Evolutionary conservation across 2,329 filamentous ascomycete genomes (phyloP), one percentile per base, ranked within the genome.

Genomic region (Calonectria pauciramosa): DNA sequence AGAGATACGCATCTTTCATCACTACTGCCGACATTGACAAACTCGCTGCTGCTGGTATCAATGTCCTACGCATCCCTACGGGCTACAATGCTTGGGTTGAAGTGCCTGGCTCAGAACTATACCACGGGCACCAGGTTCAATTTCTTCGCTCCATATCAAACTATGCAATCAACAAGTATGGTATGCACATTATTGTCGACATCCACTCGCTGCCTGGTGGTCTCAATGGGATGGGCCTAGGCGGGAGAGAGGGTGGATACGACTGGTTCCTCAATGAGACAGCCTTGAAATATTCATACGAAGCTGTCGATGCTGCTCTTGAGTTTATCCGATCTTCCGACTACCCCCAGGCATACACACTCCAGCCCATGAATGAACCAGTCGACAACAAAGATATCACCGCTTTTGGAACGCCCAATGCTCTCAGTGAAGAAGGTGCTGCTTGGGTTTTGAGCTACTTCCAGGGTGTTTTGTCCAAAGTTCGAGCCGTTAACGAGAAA

Each of bases 151-250:
- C 32, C 20, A 60, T 75, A 18, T 28, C 51, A 36, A 47, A 75
- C 16, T 67, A 75, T 59, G 73, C 73, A 28, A 71, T 75, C 34
- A 32, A 32, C n/a, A 38, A 32, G n/a, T 68, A 75, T 32, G 34
- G 44, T 36, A 75, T 75, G 67, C 73, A 75, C 44, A 59, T 75
- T 47, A 73, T 75, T 32, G 41, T 75, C 34, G 73, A 63, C 36
- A 54, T 75, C 20, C 73, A 75, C 44, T 73, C 70, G 26, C 63
- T 70, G 1, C 70, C 73, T 3, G 73, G 73, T 20, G 73, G 73
- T 11, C 34, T 71, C 32, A 75, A 75, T 36, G 54, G 64, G 11
- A 47, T 75, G 34, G 73, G 54, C 4, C 20, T 75, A 4, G 73
- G 73, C 9, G 73, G 65, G 23, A 63, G 10, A 14, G 34, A 63